Base-by-base conservation (phyloP, 2,329 filamentous ascomycete species). In the Exserohilum turcica region DNA sequence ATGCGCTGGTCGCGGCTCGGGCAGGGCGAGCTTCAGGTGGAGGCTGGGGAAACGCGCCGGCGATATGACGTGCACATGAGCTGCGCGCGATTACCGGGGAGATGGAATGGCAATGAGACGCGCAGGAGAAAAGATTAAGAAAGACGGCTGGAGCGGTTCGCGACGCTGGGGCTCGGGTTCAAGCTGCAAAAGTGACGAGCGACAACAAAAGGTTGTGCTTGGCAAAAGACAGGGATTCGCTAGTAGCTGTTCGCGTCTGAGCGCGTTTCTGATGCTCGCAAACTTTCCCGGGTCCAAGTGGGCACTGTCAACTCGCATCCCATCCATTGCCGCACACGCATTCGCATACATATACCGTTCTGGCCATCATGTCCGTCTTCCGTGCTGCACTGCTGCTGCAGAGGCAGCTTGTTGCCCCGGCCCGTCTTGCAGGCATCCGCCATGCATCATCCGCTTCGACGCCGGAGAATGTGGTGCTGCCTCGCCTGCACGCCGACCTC, bases 401-500 rank as follows among this genome's bases (percentile, higher is more conserved):
- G 33, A 52, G 54, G 47, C 55, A 54, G 52, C 49, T 66, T 36
- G 29, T 53, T 19, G 33, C 54, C 18, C 48, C 55, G n/a, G 35
- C 56, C 3, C 57, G 56, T 8, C 54, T 62, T 15, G 40, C 56
- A 28, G 64, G 61, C 59, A 47, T 65, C 39, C 65, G 66, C 42
- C 64, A 64, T 40, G 55, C 63, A 7, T 66, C 63, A 7, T 66
- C 60, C 9, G 48, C 51, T 38, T 57, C 60, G 31, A 3, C 59
- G 10, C 50, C 50, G 18, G 59, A 64, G 29, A 48, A 59, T 18
- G 45, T 52, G 13, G 65, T 80, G 24, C 75, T 81, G 10, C 68
- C 75, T 28, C 77, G 77, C 54, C 68, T 81, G 43, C 72, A 78
- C 28, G 59, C 66, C 12, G 79, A 80, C 54, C 74, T 81, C 36